Percentiles rank a stretch among this genome's conserved stretches.
phyloP scores from a whole-genome alignment of 2,329 filamentous ascomycete genomes.

The Pseudogymnoascus verrucosus region DNA sequence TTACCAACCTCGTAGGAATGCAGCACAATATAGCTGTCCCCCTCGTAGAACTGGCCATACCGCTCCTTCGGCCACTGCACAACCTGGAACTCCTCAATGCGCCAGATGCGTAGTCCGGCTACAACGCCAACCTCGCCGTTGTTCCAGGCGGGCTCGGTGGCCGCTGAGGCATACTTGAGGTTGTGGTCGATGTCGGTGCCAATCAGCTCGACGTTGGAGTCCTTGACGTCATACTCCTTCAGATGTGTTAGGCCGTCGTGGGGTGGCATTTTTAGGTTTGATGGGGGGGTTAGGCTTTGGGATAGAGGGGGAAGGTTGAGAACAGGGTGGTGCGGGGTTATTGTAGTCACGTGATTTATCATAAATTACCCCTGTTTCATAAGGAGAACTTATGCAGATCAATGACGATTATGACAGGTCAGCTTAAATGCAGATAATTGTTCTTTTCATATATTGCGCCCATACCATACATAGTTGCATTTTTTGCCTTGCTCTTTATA shows the following conservation, averaged over 20 bases:
- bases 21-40: conserved; percentile 61
- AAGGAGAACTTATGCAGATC: not conserved
- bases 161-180: conserved; percentile 59
- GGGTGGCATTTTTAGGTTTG: conserved; percentile 44
- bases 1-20: conserved; percentile 48
- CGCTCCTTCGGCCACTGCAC: conserved; percentile 49
- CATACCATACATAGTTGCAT: not conserved
- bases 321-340: not conserved
- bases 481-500: not conserved
- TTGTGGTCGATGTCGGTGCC: conserved; percentile 57
- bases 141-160: conserved; percentile 56
- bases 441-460: not conserved
- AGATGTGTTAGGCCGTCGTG: conserved; percentile 53
- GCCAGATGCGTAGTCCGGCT: conserved; percentile 54
- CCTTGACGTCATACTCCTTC: conserved; percentile 58
- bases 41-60: conserved; percentile 56
- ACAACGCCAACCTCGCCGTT: conserved; percentile 45
- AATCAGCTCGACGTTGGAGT: conserved; percentile 61
- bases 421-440: not conserved
- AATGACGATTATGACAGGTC: not conserved
- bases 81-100: conserved; percentile 60
- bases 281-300: not conserved
- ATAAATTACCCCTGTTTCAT: not conserved
- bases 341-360: not conserved
- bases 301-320: not conserved